These are phyloP conservation scores for Salix exigua DNA, from an alignment of 345 rosid genomes.

Conservation along the genomic window DNA sequence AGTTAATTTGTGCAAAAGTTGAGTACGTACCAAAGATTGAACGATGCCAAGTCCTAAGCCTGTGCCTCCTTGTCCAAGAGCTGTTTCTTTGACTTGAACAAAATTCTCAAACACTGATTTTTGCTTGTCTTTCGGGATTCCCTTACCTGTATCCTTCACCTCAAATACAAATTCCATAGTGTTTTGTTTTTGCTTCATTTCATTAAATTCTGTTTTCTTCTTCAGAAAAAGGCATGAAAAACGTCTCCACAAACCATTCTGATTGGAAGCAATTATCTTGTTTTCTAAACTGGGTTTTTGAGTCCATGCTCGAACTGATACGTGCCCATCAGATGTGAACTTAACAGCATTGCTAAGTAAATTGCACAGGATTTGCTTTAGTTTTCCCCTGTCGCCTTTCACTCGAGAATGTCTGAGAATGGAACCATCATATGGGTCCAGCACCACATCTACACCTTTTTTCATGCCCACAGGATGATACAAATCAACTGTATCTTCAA, in stretches of 20 bases:
- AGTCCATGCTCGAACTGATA: conserved; percentile 57
- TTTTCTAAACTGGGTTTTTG: conserved; percentile 40
- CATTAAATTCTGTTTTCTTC: conserved; percentile 24
- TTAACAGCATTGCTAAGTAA: conserved; percentile 77
- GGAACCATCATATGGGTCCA: conserved; percentile 61
- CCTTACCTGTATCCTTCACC: conserved; percentile 81
- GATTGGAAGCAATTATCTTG: conserved; percentile 27
- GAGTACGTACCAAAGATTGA: conserved; percentile 61
- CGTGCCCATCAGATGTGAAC: conserved; percentile 64
- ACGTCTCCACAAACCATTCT: conserved; percentile 19
- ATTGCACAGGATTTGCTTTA: conserved; percentile 58
- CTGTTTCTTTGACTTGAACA: conserved; percentile 74
- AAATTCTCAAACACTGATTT: conserved; percentile 69
- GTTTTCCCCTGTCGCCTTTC: conserved; percentile 57
- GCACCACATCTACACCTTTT: conserved; percentile 63
- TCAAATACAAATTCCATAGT: conserved; percentile 56
- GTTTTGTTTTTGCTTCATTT: conserved; percentile 15
- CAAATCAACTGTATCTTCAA: conserved; percentile 59
- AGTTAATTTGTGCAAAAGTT: background rate
- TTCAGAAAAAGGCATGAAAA: conserved; percentile 22
- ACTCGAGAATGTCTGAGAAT: conserved; percentile 42
- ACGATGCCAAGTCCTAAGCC: conserved; percentile 91
- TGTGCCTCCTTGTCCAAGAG: conserved; percentile 58
- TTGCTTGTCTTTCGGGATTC: conserved; percentile 63
- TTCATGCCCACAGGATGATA: conserved; percentile 53